phyloP scores from a whole-genome alignment of 2,329 filamentous ascomycete genomes.

The Diplodia corticola region DNA sequence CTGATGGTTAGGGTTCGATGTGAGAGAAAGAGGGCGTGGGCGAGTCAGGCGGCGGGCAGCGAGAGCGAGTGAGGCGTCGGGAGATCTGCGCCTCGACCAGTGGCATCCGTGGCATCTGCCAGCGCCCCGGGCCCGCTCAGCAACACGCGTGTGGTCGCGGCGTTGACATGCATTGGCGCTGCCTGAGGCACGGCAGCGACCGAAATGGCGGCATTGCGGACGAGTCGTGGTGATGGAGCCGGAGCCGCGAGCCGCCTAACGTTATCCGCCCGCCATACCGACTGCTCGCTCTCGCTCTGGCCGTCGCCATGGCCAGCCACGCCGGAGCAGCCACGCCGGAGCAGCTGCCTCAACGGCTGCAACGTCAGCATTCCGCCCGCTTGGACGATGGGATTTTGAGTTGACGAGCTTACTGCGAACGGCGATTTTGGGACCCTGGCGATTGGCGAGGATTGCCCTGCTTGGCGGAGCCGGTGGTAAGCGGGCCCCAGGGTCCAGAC shows the following conservation, averaged over 20 bases:
- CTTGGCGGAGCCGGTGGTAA: not conserved
- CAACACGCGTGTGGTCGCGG: not conserved
- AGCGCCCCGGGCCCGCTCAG: no score
- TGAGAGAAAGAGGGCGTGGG: not conserved
- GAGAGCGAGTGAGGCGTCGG: constrained; percentile 1
- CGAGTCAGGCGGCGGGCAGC: constrained; percentile 19
- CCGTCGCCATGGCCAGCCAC: not conserved
- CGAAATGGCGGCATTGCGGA: not conserved
- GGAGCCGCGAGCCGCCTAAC: not conserved
- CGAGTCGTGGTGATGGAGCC: constrained; percentile 3
- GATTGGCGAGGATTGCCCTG: not conserved
- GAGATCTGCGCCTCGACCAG: constrained; percentile 12
- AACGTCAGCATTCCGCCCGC: not conserved
- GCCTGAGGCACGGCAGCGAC: constrained; percentile 3
- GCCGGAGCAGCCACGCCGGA: not conserved
- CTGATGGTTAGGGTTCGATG: not conserved
- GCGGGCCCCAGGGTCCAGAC: not conserved
- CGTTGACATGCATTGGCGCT: constrained; percentile 4
- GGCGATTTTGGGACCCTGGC: not conserved
- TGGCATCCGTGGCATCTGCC: not conserved
- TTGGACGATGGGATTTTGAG: constrained; percentile 8
- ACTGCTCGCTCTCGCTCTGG: not conserved
- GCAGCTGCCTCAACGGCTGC: not conserved
- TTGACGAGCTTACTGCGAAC: not conserved
- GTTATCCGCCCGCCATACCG: constrained; percentile 13